Base-by-base conservation (phyloP, 768 basidiomycete species). In the Pleurotus pulmonarius region DNA sequence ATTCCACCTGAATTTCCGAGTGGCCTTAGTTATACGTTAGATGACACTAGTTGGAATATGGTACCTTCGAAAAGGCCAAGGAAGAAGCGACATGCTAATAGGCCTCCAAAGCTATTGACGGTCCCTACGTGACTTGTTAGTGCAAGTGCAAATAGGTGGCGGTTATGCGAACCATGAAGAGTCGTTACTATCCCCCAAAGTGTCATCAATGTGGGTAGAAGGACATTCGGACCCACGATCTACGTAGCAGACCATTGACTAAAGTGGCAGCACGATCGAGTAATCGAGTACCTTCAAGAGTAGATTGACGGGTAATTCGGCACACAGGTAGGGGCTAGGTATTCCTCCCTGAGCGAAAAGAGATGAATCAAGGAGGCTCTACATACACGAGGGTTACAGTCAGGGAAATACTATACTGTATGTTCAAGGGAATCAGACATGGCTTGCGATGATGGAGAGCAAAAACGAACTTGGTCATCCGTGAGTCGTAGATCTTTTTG, bases 141-240 rank as follows among this genome's bases (percentile, higher is more conserved):
- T 8, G 29, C 11, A 11, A 11, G 9, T 11, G 29, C 24, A 25
- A 25, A 5, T 4, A 8, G n/a, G 20, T 11, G n/a, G 9, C n/a
- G 7, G 9, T 9, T 12, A 20, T 4, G 22, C 51, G 26, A 43
- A 78, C 84, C 86, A 75, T 89, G 86, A 43, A 82, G 69, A 5
- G 83, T 75, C 11, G 80, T 76, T 12, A 84, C 78, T 16, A 87
- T 46, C n/a, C 88, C 88, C 87, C 88, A 90, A 1, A 82, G 62
- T 0, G 80, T 76, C 45, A 88, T 68, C 77, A 88, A 81, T 1
- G 79, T 67, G 0, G 88, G 87, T 46, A 82, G 58, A 63, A 87
- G 75, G 46, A 81, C 67, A 56, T 82, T 75, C 15, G 85, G 78
- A 1, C 87, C 83, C 2, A 85, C 80, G 46, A 77, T 63, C 72